Conservation (phyloP, 139 green algal species). For the Volvox reticuliferus region DNA sequence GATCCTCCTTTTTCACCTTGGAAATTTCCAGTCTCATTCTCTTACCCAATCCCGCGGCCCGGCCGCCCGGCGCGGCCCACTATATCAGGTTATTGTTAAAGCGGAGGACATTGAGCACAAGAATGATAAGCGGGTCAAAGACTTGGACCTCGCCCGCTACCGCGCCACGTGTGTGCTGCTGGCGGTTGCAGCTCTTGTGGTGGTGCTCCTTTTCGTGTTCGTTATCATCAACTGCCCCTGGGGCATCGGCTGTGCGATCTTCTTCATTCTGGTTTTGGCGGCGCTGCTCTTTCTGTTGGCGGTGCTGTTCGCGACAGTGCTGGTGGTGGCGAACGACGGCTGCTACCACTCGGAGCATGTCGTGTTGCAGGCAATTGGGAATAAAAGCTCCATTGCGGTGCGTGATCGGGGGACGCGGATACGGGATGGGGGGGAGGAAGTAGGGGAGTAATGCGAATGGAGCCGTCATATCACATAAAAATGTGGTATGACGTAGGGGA, state of each 20-base stretch:
- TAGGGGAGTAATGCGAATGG: neutral
- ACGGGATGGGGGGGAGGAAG: neutral
- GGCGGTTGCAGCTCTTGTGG: neutral
- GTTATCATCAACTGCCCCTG: conserved; percentile 43
- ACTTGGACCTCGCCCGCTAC: neutral
- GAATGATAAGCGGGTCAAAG: neutral
- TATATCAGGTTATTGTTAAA: neutral
- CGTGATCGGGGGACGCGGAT: neutral
- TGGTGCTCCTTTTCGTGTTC: conserved; percentile 5
- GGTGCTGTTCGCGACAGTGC: neutral
- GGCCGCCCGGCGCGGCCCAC: no score
- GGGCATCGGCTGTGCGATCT: conserved; percentile 6
- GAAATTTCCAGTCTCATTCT: neutral
- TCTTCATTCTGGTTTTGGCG: neutral
- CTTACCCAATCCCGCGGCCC: no score
- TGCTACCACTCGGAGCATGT: conserved; percentile 22
- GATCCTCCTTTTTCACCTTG: no score
- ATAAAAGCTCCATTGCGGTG: neutral
- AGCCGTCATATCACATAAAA: no score
- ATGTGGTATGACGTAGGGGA: no score
- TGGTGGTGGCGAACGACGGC: conserved; percentile 13
- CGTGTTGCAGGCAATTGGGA: neutral
- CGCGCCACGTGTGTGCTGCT: neutral
- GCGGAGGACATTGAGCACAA: neutral
- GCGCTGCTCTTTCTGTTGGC: conserved; percentile 11